Base-by-base conservation (phyloP, 768 basidiomycete genomes). In the Boletus reticuloceps region DNA sequence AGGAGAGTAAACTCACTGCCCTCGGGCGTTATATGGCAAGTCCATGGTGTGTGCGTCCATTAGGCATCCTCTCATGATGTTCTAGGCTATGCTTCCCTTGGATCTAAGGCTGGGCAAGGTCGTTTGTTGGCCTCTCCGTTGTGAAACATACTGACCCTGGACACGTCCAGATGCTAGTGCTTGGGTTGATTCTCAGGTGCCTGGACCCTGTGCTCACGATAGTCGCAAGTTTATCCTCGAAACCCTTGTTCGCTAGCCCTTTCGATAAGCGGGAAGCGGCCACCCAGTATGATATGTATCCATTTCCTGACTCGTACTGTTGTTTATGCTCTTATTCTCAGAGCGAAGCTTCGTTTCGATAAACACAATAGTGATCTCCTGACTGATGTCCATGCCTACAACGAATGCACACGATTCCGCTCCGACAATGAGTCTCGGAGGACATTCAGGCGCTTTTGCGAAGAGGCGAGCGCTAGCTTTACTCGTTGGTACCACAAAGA, bases 61-160 rank as follows among this genome's bases (percentile, higher is more conserved):
- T 7, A 17, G n/a, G n/a, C n/a, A n/a, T n/a, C 43, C 11, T 37
- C 45, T 59, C 36, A 53, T 44, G 7, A n/a, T 42, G 50, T 25
- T 54, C 13, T 62, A 94, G 90, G 80, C 90, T 3, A 80, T 86
- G 72, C 78, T 97, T n/a, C 94, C 94, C 1, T 75, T 96, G 14
- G 95, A 98, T 70, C 74, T 95, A 11, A 80, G 92, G 39, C 79
- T 98, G 27, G 91, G 84, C 9, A 98, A 97, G 79, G 89, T 89
- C 27, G 43, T 53, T 12, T 43, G 39, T 11, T 11, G 5, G 7
- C 16, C 19, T 51, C 16, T 44, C 1, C 32, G 17, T 25, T 38
- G 50, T 6, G 22, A 38, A 45, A 20, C 16, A 49, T 22, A 43
- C 53, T 64, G 42, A 58, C 22, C 27, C 6, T 38, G 32, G 29